Conservation (phyloP, 176 grass and related monocot species). For the Panicum miliaceum region DNA sequence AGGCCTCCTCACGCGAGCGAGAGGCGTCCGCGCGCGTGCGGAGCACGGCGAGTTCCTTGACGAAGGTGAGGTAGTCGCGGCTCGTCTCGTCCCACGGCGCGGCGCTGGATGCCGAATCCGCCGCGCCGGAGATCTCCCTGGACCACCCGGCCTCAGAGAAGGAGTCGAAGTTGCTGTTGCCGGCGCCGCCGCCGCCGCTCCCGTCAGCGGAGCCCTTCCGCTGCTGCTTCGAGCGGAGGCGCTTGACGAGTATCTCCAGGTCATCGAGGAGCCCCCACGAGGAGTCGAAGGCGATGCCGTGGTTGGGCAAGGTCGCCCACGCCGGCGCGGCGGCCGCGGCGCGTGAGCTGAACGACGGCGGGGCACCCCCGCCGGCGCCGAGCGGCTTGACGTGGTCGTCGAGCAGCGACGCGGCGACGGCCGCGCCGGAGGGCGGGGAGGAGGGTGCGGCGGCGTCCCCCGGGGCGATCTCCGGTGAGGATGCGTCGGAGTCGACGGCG, state of each 20-base stretch:
- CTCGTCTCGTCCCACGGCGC: conserved; percentile 81
- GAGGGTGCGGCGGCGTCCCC: conserved; percentile 24
- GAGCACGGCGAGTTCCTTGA: conserved; percentile 87
- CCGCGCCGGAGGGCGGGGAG: not conserved
- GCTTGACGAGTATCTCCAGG: conserved; percentile 94
- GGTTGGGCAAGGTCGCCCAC: conserved; percentile 83
- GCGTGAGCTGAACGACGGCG: conserved; percentile 49
- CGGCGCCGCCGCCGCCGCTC: conserved; percentile 33
- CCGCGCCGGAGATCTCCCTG: conserved; percentile 64
- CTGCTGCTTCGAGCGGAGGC: conserved; percentile 88
- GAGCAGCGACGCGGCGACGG: conserved; percentile 52
- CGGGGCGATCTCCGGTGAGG: conserved; percentile 38
- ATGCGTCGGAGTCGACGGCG: conserved; percentile 52
- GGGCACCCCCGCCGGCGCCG: conserved; percentile 15
- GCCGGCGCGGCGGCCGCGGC: conserved; percentile 38
- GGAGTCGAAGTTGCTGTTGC: conserved; percentile 74
- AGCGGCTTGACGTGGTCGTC: conserved; percentile 65
- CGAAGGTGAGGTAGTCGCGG: conserved; percentile 89
- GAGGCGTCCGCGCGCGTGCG: conserved; percentile 74
- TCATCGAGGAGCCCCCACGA: conserved; percentile 89
- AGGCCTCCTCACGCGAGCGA: conserved; percentile 78
- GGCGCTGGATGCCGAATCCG: conserved; percentile 49
- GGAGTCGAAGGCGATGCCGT: conserved; percentile 82
- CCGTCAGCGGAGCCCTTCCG: conserved; percentile 48
- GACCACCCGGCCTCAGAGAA: conserved; percentile 99